Conservation (phyloP, 768 basidiomycete genomes). For the Termitomyces sp. region DNA sequence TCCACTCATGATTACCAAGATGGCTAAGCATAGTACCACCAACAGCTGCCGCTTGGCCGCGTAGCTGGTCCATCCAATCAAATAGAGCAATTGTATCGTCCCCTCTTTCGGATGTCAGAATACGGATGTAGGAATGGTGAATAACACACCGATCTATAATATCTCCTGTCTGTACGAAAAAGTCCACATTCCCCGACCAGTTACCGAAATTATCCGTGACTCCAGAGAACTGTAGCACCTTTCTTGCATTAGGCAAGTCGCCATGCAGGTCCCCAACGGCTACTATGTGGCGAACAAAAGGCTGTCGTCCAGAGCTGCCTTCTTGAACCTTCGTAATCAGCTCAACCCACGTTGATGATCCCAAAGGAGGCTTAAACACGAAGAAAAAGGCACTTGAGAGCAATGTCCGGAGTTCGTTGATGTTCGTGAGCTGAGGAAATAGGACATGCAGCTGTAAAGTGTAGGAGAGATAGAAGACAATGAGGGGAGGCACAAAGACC, state of each 20-base stretch:
- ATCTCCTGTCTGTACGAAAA: slow-evolving; percentile 93
- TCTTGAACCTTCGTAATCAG: background rate
- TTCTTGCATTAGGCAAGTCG: slow-evolving; percentile 72
- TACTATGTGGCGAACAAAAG: slow-evolving; percentile 56
- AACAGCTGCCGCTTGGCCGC: slow-evolving; percentile 59
- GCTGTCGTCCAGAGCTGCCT: slow-evolving; percentile 6
- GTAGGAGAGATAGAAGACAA: slow-evolving; percentile 15
- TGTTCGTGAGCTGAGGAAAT: slow-evolving; percentile 10
- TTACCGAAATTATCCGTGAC: slow-evolving; percentile 67
- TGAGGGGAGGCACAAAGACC: slow-evolving; percentile 10
- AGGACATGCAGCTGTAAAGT: slow-evolving; percentile 15
- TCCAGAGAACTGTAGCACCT: slow-evolving; percentile 73
- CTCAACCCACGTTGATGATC: slow-evolving; percentile 4
- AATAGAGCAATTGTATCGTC: slow-evolving; percentile 88
- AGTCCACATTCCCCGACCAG: slow-evolving; percentile 81
- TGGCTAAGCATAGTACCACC: slow-evolving; percentile 75
- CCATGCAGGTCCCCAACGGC: slow-evolving; percentile 94
- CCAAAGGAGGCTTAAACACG: slow-evolving; percentile 11
- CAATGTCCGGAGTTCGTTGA: background rate
- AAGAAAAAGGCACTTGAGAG: slow-evolving; percentile 4
- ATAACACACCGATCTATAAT: slow-evolving; percentile 78
- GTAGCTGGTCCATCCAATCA: slow-evolving; percentile 75
- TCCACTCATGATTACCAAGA: slow-evolving; percentile 95
- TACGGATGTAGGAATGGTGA: background rate
- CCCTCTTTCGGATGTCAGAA: slow-evolving; percentile 43